Conservation (phyloP, 139 green algal species). For the Desmodesmus armatus region DNA sequence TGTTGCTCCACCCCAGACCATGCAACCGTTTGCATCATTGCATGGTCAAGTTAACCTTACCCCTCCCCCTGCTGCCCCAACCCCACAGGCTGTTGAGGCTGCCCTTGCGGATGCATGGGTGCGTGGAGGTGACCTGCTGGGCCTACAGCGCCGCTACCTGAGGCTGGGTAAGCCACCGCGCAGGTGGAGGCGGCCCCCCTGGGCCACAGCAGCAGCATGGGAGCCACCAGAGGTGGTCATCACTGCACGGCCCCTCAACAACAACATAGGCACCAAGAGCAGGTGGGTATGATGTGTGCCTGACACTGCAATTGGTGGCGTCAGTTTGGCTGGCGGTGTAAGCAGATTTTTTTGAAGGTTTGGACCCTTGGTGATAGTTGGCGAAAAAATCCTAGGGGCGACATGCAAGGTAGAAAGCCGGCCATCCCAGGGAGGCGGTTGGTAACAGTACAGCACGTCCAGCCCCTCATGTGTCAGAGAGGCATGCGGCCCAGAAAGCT, state of each 20-base stretch:
- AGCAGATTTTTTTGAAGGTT: too few relatives aligned
- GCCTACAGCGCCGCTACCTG: slow-evolving; percentile 81
- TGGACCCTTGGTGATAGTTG: too few relatives aligned
- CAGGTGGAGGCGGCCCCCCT: slow-evolving; percentile 78
- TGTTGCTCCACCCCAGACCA: too few relatives aligned
- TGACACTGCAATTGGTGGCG: neutral
- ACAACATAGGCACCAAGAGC: slow-evolving; percentile 60
- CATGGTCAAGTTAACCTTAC: too few relatives aligned
- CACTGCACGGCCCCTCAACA: slow-evolving; percentile 40
- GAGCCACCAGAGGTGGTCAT: slow-evolving; percentile 74
- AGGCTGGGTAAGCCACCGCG: slow-evolving; percentile 84
- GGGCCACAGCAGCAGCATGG: slow-evolving; percentile 53
- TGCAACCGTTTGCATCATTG: too few relatives aligned
- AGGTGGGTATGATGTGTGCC: slow-evolving; percentile 55
- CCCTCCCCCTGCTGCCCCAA: neutral
- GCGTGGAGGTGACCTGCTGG: slow-evolving; percentile 66
- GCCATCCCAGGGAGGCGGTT: too few relatives aligned
- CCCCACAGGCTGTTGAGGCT: slow-evolving; percentile 66
- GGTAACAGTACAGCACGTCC: neutral
- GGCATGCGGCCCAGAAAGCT: too few relatives aligned
- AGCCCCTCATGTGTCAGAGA: too few relatives aligned
- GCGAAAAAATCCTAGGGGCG: too few relatives aligned
- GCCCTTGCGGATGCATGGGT: slow-evolving; percentile 82
- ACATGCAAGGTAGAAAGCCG: too few relatives aligned
- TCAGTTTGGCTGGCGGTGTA: neutral